Evolutionary conservation across 2,329 filamentous ascomycete species (phyloP), one percentile per base, ranked within the genome.

Genomic region (Pseudogymnoascus sp.): DNA sequence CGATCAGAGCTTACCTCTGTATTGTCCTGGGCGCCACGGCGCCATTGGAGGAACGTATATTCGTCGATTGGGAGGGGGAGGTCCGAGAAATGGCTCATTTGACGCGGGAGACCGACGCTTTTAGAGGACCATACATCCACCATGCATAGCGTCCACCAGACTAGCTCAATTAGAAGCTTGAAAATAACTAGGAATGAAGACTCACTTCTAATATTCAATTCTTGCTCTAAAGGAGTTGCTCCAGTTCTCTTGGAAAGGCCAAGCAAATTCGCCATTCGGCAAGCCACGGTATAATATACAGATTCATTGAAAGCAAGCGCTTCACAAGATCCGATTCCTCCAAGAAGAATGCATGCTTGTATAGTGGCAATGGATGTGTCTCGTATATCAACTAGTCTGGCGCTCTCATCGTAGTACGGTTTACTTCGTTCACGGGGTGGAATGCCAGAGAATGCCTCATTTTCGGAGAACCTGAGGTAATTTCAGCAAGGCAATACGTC

Each of bases 101-200:
- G 62, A 43, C 64, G 64, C 1, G 67, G 65, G 31, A 70, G 66
- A 11, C 64, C 38, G 10, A 70, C 66, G 4, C 62, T 64, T 6
- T 62, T 61, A n/a, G 67, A 70, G 8, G 65, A 66, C 68, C 68
- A 70, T n/a, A 67, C 64, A 62, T 70, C 68, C 19, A 68, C 63
- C 66, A 67, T 69, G 19, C 64, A 68, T 2, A 70, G 46, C 6
- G 68, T 65, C 63, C 67, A 69, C 67, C 68, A 70, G 6, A 69
- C 66, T 70, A 12, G 5, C 43, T 31, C n/a, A 14, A 40, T 68
- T 40, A 68, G 59, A 28, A 43, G 1, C 24, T 26, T 22, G 11
- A 46, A 12, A 28, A 11, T 33, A 19, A 40, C 22, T 16, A 63
- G 3, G 14, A 19, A 22, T 31, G 24, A 31, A 16, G 22, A 62